Base-by-base conservation (phyloP, 371 early-diverging fungal genomes). In the Rhizopus arrhizus region DNA sequence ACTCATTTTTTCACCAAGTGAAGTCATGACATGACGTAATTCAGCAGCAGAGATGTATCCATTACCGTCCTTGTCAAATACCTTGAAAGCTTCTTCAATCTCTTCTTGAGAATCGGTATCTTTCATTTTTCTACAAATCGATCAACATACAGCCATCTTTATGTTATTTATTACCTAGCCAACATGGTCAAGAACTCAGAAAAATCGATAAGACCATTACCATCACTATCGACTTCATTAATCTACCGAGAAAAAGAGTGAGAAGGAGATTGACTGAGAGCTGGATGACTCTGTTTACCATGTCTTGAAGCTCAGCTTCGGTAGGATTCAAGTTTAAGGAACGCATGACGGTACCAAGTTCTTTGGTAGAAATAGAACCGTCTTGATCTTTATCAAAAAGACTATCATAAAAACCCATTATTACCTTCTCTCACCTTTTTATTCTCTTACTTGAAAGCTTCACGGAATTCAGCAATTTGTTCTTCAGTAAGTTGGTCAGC, bases 321-420 rank as follows among this genome's bases (percentile, higher is more conserved):
- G 90, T 89, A 31, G 92, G 91, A 74, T 89, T 89, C 73, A 87
- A 83, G 73, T 91, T 91, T 47, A 95, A 83, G 15, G 95, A 92
- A 65, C 93, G 91, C 93, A 95, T 94, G 57, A 95, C 94, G 41
- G 90, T 91, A 65, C 94, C 94, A 53, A 98, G 89, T 76, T 92
- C 91, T 65, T 81, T 83, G 69, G 85, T 78, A 64, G 90, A 88
- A 70, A 98, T 95, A 70, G 85, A 82, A 74, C 95, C 96, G 83
- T 97, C 95, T 69, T 89, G 91, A 80, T 97, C 95, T 83, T 90
- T 92, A 64, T 91, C 91, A 64, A 90, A 90, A 32, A 86, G 70
- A 22, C 64, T 43, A 51, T 15, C 8, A 5, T 13, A 36, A 36
- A 36, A 36, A 36, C 6, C 6, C 6, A 36, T 36, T 43, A n/a